phyloP scores from a whole-genome alignment of 2,329 filamentous ascomycete species.

The Paracamarosporium sp. region DNA sequence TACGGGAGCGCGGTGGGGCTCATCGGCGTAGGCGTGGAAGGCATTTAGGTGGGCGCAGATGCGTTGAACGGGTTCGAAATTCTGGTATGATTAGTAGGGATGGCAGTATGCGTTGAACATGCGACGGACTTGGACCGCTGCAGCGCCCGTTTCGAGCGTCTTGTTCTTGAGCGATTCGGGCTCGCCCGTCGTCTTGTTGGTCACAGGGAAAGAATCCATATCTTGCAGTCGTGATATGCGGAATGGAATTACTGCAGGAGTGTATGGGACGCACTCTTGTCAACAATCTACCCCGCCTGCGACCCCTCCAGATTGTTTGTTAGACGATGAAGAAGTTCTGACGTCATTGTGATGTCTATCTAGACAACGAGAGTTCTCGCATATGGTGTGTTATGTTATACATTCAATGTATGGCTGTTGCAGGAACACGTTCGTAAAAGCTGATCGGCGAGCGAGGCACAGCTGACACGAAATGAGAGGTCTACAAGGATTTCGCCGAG shows the following conservation, averaged over 20 bases:
- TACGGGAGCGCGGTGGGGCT: constrained; percentile 68
- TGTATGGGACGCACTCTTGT: background rate
- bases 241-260: background rate
- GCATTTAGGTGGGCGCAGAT: constrained; percentile 86
- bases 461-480: background rate
- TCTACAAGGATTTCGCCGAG: background rate
- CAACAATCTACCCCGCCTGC: background rate
- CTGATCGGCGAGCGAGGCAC: background rate
- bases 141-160: constrained; percentile 67
- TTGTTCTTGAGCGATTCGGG: constrained; percentile 63
- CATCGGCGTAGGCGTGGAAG: constrained; percentile 83
- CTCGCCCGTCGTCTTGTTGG: constrained; percentile 56
- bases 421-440: background rate
- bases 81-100: constrained; percentile 46
- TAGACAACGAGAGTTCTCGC: background rate
- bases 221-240: background rate
- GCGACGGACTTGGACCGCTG: constrained; percentile 59
- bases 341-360: constrained; percentile 13
- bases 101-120: background rate
- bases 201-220: constrained; percentile 47
- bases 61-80: constrained; percentile 74
- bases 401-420: background rate
- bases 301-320: background rate
- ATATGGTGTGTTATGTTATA: background rate
- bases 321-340: constrained; percentile 5